Evolutionary conservation across 768 basidiomycete genomes (phyloP), one percentile per base, ranked within the genome.

Genomic region (Lactarius hatsudake): DNA sequence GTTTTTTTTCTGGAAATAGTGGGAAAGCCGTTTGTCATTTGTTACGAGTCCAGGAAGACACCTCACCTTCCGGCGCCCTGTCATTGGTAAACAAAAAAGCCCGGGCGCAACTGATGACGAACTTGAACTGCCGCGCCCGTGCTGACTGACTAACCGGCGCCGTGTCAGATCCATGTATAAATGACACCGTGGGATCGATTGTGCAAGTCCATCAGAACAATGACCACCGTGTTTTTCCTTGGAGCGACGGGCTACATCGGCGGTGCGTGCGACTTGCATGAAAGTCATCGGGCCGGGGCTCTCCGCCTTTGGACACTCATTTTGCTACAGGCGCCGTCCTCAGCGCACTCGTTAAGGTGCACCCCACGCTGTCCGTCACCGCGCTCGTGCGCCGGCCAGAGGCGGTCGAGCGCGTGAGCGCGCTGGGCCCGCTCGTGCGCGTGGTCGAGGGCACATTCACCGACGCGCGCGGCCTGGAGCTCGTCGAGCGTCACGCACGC

Each of bases 371-470:
- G 6, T 12, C 26, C 51, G 30, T 63, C 61, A 54, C 48, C 28
- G 61, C 61, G 32, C 62, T 63, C 62, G 51, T 63, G 28, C 51
- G 34, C 51, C 30, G 51, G n/a, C 34, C 51, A 18, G 61, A 28
- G 51, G 15, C 15, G 13, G 3, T 40, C 38, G 38, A 15, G 13
- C 38, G 38, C 38, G 38, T 51, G 34, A 26, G 8, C n/a, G n/a
- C 28, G 30, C 18, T 43, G 20, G 42, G 42, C 15, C 28, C 38
- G 38, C 38, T 15, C 15, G 5, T 40, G 38, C 15, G 15, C 38
- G 38, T 13, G 12, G 12, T 36, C 36, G 36, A 36, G 36, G 36
- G 36, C 0, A 13, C 36, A 12, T 36, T 36, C 36, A 36, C 36
- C 36, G 36, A 36, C 36, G 36, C 36, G 36, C 36, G 2, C 34